Conservation (phyloP, 306 rosid genomes). For the Mucuna pruriens region DNA sequence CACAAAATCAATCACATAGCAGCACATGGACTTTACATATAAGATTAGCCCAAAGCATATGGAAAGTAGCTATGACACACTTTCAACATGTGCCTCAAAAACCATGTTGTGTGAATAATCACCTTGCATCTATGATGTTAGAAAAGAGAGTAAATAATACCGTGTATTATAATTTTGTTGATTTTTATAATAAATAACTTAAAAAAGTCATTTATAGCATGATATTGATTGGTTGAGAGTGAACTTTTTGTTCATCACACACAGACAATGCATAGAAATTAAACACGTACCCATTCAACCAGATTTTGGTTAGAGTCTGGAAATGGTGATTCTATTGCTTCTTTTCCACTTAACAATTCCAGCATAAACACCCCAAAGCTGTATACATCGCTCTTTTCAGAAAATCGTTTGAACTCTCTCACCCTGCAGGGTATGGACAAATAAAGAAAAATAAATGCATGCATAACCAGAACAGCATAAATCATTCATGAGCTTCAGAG, state of each 20-base stretch:
- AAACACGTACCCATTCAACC: conserved; percentile 51
- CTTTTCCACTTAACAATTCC: conserved; percentile 77
- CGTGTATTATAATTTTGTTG: not conserved
- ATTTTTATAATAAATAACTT: not conserved
- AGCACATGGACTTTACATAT: not conserved
- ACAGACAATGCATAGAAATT: not conserved
- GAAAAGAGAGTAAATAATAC: not conserved
- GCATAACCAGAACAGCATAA: conserved; percentile 17
- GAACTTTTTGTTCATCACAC: no score
- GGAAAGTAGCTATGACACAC: not conserved
- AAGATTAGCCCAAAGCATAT: not conserved
- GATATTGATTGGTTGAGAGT: not conserved
- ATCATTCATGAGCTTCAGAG: conserved; percentile 26
- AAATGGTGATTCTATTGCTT: conserved; percentile 64
- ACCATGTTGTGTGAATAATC: not conserved
- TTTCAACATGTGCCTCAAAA: not conserved
- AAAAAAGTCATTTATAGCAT: not conserved
- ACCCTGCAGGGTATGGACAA: conserved; percentile 62
- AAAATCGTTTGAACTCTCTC: conserved; percentile 80
- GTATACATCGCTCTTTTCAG: conserved; percentile 89
- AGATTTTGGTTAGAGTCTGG: conserved; percentile 58
- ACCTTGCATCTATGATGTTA: not conserved
- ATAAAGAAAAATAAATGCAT: not conserved
- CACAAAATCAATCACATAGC: not conserved
- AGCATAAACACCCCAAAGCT: conserved; percentile 87